These are phyloP conservation scores for Aspergillus udagawae DNA, from an alignment of 2,329 filamentous ascomycete genomes.

Conservation along the genomic window DNA sequence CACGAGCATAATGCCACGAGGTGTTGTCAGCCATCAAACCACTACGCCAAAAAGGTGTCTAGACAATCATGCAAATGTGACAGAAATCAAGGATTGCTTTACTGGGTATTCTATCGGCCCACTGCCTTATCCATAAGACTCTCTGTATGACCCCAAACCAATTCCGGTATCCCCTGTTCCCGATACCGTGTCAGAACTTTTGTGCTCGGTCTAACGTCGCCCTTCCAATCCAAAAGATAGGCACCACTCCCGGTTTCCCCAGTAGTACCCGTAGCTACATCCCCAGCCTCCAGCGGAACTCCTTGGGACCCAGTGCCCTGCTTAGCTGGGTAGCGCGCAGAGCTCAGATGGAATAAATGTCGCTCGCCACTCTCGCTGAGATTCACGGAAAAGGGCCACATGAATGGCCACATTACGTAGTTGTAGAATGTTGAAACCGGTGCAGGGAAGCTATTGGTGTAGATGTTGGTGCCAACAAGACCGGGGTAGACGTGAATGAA, in stretches of 20 bases:
- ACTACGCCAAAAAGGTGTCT: too few species aligned
- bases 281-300: not conserved
- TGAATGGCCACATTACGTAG: not conserved
- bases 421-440: slow-evolving; percentile 7
- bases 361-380: slow-evolving; percentile 10
- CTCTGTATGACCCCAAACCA: slow-evolving; percentile 12
- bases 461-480: slow-evolving; percentile 45
- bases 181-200: slow-evolving; percentile 7
- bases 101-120: not conserved
- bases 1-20: slow-evolving; percentile 97
- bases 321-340: slow-evolving; percentile 6
- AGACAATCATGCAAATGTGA: not conserved
- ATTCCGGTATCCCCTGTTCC: not conserved
- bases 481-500: slow-evolving; percentile 51
- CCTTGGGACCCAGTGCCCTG: not conserved
- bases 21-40: too few species aligned
- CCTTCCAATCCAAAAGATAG: slow-evolving; percentile 14
- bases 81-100: not conserved
- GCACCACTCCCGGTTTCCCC: slow-evolving; percentile 8
- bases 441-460: slow-evolving; percentile 6
- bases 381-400: slow-evolving; percentile 8
- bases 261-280: not conserved
- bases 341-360: slow-evolving; percentile 12
- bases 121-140: slow-evolving; percentile 1
- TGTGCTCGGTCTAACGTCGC: slow-evolving; percentile 1